A percentile compares a stretch with the other conserved stretches of the same genome.
These are phyloP conservation scores for Solanum chaucha DNA, from an alignment of 257 asterid genomes.

Conservation along the genomic window DNA sequence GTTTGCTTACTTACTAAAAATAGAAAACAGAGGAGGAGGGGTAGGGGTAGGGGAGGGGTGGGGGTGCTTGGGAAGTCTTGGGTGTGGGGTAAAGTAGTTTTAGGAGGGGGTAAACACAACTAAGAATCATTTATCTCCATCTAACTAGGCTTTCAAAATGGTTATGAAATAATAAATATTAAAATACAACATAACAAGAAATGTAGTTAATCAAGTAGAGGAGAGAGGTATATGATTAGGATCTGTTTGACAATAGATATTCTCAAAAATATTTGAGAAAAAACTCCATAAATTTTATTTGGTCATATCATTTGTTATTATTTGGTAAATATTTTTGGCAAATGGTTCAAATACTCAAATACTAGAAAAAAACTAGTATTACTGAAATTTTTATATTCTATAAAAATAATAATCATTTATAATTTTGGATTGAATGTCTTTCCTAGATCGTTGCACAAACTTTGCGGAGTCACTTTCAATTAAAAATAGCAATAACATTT, in stretches of 20 bases:
- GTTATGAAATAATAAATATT: neutral
- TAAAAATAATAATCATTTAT: no score
- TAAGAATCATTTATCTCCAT: neutral
- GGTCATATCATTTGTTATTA: neutral
- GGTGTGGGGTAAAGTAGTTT: neutral
- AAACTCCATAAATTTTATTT: no score
- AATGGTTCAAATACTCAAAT: no score
- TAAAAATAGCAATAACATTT: no score
- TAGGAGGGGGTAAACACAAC: neutral
- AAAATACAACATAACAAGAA: neutral
- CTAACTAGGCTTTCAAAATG: neutral
- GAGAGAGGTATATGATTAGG: neutral
- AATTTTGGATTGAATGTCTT: no score
- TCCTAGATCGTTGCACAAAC: neutral
- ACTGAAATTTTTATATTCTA: no score
- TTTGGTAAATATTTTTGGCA: no score
- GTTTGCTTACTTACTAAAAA: neutral
- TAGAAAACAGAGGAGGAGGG: neutral
- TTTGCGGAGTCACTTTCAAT: neutral
- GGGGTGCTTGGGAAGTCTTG: no score
- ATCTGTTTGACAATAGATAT: neutral
- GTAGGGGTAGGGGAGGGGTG: no score
- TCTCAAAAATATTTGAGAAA: neutral
- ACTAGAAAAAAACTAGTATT: no score
- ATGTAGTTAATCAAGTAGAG: neutral